Evolutionary conservation across 805 yeast genomes (phyloP).

Genomic region (Spathaspora sp.): DNA sequence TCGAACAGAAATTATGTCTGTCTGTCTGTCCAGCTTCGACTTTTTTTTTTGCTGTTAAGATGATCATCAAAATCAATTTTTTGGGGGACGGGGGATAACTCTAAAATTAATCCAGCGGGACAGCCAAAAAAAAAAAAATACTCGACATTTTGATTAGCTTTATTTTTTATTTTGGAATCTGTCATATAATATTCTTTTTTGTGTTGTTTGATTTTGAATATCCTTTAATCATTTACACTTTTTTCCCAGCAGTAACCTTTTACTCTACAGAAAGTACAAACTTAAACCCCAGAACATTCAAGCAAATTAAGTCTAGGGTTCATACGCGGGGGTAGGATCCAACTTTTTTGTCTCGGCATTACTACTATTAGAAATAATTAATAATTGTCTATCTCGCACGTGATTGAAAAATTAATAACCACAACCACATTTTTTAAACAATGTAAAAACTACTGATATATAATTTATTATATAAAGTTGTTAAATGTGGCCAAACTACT

Average conservation of each 20-base stretch:
- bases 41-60: neutral
- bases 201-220: neutral
- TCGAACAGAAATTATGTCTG: neutral
- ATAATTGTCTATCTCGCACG: neutral
- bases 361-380: too few species aligned
- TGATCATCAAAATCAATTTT: neutral
- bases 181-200: neutral
- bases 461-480: too few species aligned
- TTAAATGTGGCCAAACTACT: too few species aligned
- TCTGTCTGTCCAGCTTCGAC: neutral
- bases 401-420: neutral
- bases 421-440: neutral
- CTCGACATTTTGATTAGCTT: neutral
- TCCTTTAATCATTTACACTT: neutral
- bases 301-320: too few species aligned
- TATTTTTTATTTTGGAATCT: neutral
- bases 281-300: too few species aligned
- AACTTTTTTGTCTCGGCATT: too few species aligned
- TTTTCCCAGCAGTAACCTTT: neutral
- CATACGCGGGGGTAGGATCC: too few species aligned
- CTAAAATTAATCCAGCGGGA: neutral
- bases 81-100: neutral
- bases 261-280: too few species aligned
- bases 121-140: neutral
- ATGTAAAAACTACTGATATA: too few species aligned